Conservation (phyloP, 2,329 filamentous ascomycete genomes). For the Pseudocercospora cruenta region DNA sequence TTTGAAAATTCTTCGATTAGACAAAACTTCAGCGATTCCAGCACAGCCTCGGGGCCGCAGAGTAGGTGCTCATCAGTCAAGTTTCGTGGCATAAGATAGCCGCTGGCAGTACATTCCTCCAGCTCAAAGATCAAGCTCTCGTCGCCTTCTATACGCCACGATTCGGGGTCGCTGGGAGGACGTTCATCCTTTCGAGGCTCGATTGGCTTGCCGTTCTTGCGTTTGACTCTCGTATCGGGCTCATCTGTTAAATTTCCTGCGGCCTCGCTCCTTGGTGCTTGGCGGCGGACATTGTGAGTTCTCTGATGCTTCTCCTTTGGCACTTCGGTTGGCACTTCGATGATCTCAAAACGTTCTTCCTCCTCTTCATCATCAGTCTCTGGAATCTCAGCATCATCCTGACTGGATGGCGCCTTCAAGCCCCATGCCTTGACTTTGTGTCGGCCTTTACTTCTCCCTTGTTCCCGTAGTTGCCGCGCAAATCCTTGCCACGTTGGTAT, state of each 20-base stretch:
- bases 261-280: not conserved
- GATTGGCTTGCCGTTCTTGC: not conserved
- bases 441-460: not conserved
- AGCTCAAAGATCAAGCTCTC: not conserved
- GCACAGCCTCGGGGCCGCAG: not conserved
- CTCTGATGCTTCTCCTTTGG: not conserved
- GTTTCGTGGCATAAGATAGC: not conserved
- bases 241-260: not conserved
- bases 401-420: not conserved
- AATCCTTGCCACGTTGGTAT: not conserved
- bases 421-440: not conserved
- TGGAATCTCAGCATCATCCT: not conserved
- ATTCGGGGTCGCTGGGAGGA: not conserved
- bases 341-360: not conserved
- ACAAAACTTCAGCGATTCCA: not conserved
- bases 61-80: not conserved
- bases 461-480: not conserved
- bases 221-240: not conserved
- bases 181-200: not conserved
- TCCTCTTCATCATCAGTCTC: not conserved
- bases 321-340: not conserved
- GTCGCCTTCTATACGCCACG: not conserved
- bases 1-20: not conserved
- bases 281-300: not conserved
- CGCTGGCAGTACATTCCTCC: not conserved